Evolutionary conservation across 2,329 filamentous ascomycete genomes (phyloP), one percentile per base, ranked within the genome.

Genomic region (Neocucurbitaria cava): DNA sequence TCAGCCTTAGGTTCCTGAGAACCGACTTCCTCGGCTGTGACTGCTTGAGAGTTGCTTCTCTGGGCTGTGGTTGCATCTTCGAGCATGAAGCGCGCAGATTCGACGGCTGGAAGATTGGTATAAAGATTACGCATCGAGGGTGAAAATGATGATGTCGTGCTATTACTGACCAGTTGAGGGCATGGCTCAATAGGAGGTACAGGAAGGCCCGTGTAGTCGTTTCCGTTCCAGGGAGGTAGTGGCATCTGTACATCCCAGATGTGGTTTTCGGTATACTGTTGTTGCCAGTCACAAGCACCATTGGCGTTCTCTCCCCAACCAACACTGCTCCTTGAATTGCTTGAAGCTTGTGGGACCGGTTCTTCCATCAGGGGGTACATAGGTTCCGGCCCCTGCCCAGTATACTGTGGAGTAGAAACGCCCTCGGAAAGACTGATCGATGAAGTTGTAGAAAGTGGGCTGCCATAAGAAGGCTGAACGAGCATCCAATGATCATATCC

Each of bases 401-500:
- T 46, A 38, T 52, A 54, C 3, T 52, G 50, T 46, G 56, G 62
- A 9, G 59, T 64, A n/a, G 55, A 50, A 15, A 54, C 31, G 18
- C 41, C 43, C 23, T 62, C 61, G 13, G 59, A 58, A 3, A 57
- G 48, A 11, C 54, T 57, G 18, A 54, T 49, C 0, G 64, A 61
- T 5, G 59, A 46, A 11, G 36, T 51, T 24, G 57, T 62, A 3
- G 64, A 64, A 1, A 58, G 17, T 3, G 64, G 56, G 21, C 58
- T 65, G 6, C 45, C 50, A 23, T 44, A 54, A 17, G 41, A 28
- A 20, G 51, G 46, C 18, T 36, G 35, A 1, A 57, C 49, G 15
- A 65, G 39, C 9, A 65, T 20, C 64, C 62, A 64, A n/a, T 56
- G 46, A 35, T 56, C 53, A 5, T 62, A 55, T 3, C 49, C 33